Conservation (phyloP, 345 rosid genomes). For the Aquilaria sinensis region DNA sequence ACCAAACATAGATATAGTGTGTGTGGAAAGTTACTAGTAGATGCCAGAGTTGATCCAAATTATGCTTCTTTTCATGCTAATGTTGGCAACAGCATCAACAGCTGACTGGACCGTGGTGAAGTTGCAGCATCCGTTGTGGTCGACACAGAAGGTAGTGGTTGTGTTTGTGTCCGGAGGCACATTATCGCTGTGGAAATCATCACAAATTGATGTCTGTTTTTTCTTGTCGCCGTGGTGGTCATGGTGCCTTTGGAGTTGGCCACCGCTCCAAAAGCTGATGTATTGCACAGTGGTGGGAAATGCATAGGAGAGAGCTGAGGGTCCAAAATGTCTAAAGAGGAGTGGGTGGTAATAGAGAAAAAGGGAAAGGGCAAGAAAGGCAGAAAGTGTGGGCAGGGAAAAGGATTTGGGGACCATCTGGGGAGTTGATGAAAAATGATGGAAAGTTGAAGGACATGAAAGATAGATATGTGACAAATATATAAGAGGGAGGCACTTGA, state of each 20-base stretch:
- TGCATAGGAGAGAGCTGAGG: constrained; percentile 1
- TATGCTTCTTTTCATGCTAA: constrained; percentile 52
- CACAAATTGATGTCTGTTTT: constrained; percentile 42
- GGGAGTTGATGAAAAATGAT: neutral
- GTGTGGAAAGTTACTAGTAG: constrained; percentile 23
- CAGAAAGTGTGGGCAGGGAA: constrained; percentile 27
- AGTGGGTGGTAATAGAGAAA: constrained; percentile 18
- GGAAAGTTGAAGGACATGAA: neutral
- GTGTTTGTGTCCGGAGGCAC: constrained; percentile 73
- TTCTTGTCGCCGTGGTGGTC: constrained; percentile 15
- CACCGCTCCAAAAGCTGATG: neutral
- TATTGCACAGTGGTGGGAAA: constrained; percentile 15
- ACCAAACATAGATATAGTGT: too few species aligned
- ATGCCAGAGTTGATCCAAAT: constrained; percentile 84
- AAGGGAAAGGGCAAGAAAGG: constrained; percentile 31
- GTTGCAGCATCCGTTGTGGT: constrained; percentile 75
- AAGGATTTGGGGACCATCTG: constrained; percentile 28
- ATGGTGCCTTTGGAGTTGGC: constrained; percentile 16
- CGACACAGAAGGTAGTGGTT: constrained; percentile 62
- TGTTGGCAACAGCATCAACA: constrained; percentile 49
- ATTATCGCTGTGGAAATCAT: constrained; percentile 53
- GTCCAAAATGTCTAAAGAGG: constrained; percentile 10
- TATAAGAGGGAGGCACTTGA: constrained; percentile 44
- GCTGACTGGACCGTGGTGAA: constrained; percentile 85
- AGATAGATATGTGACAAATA: constrained; percentile 14